phyloP scores from a whole-genome alignment of 2,329 filamentous ascomycete genomes.

The Cryphonectria parasitica region DNA sequence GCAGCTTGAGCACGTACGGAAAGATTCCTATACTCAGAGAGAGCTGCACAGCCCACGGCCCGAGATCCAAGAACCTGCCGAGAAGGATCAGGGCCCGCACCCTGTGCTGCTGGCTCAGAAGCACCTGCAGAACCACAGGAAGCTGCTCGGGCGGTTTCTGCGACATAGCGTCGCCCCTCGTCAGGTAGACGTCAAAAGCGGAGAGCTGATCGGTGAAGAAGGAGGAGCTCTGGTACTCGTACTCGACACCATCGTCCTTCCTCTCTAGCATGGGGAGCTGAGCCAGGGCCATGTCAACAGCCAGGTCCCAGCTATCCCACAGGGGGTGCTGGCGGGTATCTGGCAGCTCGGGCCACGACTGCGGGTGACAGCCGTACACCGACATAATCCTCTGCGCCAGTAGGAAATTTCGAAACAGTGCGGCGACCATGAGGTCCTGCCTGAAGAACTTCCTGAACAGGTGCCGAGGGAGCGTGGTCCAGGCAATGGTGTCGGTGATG shows the following conservation, averaged over 20 bases:
- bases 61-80: conserved; percentile 91
- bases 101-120: conserved; percentile 93
- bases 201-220: conserved; percentile 98
- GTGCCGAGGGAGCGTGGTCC: conserved; percentile 89
- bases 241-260: conserved; percentile 76
- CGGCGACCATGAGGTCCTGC: conserved; percentile 98
- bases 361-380: conserved; percentile 92
- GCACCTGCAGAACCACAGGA: conserved; percentile 92
- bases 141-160: conserved; percentile 92
- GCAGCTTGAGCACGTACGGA: conserved; percentile 94
- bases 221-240: conserved; percentile 90
- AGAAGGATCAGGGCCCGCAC: conserved; percentile 88
- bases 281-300: conserved; percentile 90
- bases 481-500: conserved; percentile 97
- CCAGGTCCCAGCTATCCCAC: conserved; percentile 97
- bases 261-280: conserved; percentile 86
- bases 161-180: conserved; percentile 76
- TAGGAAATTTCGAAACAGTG: conserved; percentile 93
- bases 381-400: conserved; percentile 95
- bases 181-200: conserved; percentile 94
- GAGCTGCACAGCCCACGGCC: conserved; percentile 98
- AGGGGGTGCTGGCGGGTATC: conserved; percentile 93
- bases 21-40: conserved; percentile 98
- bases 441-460: conserved; percentile 96
- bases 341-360: conserved; percentile 88